Conservation (phyloP, 2,329 filamentous ascomycete species). For the Lachnellula occidentalis region DNA sequence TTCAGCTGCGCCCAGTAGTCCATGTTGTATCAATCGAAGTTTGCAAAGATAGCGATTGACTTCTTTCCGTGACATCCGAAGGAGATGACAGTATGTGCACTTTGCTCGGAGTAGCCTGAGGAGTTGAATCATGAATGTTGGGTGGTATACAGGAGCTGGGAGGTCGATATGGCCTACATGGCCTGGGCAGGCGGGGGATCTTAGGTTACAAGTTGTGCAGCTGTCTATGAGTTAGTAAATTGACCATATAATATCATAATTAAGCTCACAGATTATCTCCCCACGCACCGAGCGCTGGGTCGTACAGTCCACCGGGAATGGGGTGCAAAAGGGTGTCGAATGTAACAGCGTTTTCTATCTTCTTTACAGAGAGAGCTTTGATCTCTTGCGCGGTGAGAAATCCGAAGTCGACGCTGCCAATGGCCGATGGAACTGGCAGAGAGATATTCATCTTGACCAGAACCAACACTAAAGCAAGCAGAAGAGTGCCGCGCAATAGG, state of each 20-base stretch:
- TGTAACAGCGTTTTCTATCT: slow-evolving; percentile 89
- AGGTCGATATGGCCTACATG: slow-evolving; percentile 95
- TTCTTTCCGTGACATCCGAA: slow-evolving; percentile 72
- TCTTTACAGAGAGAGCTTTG: slow-evolving; percentile 82
- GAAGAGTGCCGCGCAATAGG: neutral
- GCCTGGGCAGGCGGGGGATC: slow-evolving; percentile 76
- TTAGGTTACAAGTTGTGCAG: slow-evolving; percentile 88
- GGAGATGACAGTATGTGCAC: slow-evolving; percentile 84
- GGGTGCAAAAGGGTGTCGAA: slow-evolving; percentile 90
- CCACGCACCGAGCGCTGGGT: slow-evolving; percentile 85
- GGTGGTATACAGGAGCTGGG: slow-evolving; percentile 88
- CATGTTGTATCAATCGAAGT: slow-evolving; percentile 78
- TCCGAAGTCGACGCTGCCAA: slow-evolving; percentile 84
- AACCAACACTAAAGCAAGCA: slow-evolving; percentile 6
- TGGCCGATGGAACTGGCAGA: slow-evolving; percentile 76
- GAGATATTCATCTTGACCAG: slow-evolving; percentile 58
- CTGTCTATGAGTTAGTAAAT: slow-evolving; percentile 40
- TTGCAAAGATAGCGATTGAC: slow-evolving; percentile 79
- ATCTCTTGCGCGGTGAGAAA: slow-evolving; percentile 81
- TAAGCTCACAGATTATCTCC: slow-evolving; percentile 69
- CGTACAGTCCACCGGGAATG: slow-evolving; percentile 85
- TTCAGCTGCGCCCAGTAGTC: slow-evolving; percentile 64
- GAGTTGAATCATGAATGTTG: slow-evolving; percentile 92
- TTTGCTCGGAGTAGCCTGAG: slow-evolving; percentile 79
- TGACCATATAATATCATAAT: neutral